These are phyloP conservation scores for Stygiomarasmius scandens DNA, from an alignment of 1,284 basidiomycete genomes.

Conservation along the genomic window DNA sequence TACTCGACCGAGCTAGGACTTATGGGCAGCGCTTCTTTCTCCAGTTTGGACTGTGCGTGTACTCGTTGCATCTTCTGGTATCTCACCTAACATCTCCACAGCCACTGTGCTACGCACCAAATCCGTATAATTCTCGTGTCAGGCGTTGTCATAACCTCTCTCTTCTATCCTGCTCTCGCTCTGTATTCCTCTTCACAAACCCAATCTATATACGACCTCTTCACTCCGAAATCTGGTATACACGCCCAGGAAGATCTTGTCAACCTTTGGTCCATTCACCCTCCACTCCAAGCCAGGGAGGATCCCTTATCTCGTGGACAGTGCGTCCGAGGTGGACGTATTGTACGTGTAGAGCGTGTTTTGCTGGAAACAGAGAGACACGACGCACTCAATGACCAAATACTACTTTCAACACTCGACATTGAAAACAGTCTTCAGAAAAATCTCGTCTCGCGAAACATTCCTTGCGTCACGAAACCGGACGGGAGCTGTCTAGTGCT, in stretches of 20 bases:
- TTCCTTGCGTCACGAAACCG: conserved; percentile 53
- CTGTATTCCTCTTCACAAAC: conserved; percentile 77
- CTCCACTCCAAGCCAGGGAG: conserved; percentile 61
- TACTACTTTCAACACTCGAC: conserved; percentile 62
- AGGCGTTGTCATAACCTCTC: conserved; percentile 91
- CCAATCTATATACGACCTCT: conserved; percentile 64
- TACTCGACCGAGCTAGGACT: conserved; percentile 39
- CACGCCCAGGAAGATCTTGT: conserved; percentile 63
- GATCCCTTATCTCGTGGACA: conserved; percentile 73
- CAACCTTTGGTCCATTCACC: conserved; percentile 68
- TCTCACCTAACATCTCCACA: conserved; percentile 30
- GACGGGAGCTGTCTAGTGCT: conserved; percentile 65
- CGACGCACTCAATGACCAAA: conserved; percentile 61
- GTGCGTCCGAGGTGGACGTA: conserved; percentile 66
- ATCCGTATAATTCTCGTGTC: conserved; percentile 93
- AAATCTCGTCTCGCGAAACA: conserved; percentile 42
- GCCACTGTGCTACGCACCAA: conserved; percentile 87
- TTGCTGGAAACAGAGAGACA: conserved; percentile 66
- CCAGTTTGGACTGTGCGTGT: conserved; percentile 73
- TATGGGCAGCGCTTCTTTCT: conserved; percentile 60
- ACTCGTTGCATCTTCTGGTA: conserved; percentile 5
- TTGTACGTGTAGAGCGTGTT: conserved; percentile 80
- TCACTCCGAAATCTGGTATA: conserved; percentile 55
- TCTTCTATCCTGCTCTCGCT: conserved; percentile 91
- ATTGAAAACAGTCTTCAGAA: conserved; percentile 61